phyloP scores from a whole-genome alignment of 495 filamentous ascomycete genomes.

The Neurospora discreta region DNA sequence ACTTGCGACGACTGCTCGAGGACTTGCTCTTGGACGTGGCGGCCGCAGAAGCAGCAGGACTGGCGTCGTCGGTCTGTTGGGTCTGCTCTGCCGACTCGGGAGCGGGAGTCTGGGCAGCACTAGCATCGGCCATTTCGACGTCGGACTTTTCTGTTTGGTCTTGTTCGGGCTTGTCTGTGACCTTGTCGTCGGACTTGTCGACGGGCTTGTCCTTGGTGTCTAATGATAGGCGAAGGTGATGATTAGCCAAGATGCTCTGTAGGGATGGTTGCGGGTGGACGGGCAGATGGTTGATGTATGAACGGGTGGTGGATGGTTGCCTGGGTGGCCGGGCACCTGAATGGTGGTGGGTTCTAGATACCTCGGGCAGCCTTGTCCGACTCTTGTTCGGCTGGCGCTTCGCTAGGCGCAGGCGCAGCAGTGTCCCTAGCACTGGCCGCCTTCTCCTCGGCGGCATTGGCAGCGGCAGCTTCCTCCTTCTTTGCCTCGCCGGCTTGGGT shows the following conservation, averaged over 20 bases:
- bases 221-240: neutral
- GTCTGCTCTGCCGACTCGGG: conserved; percentile 16
- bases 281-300: neutral
- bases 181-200: conserved; percentile 13
- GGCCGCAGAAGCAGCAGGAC: conserved; percentile 15
- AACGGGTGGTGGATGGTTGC: neutral
- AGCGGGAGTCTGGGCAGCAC: conserved; percentile 15
- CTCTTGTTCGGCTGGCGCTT: conserved; percentile 4
- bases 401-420: conserved; percentile 9
- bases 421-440: neutral
- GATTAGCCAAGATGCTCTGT: conserved; percentile 9
- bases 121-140: conserved; percentile 27
- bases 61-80: conserved; percentile 13
- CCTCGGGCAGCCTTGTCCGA: conserved; percentile 13
- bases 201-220: neutral
- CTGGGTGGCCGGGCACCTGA: neutral
- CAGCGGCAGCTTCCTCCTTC: conserved; percentile 7
- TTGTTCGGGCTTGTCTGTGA: conserved; percentile 12
- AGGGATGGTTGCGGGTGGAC: neutral
- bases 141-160: conserved; percentile 17
- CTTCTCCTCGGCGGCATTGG: conserved; percentile 2
- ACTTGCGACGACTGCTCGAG: conserved; percentile 48
- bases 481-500: conserved; percentile 4
- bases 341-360: conserved; percentile 3
- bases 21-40: conserved; percentile 30